Evolutionary conservation across 2,329 filamentous ascomycete species (phyloP).

Genomic region (Pseudopyricularia cyperi): DNA sequence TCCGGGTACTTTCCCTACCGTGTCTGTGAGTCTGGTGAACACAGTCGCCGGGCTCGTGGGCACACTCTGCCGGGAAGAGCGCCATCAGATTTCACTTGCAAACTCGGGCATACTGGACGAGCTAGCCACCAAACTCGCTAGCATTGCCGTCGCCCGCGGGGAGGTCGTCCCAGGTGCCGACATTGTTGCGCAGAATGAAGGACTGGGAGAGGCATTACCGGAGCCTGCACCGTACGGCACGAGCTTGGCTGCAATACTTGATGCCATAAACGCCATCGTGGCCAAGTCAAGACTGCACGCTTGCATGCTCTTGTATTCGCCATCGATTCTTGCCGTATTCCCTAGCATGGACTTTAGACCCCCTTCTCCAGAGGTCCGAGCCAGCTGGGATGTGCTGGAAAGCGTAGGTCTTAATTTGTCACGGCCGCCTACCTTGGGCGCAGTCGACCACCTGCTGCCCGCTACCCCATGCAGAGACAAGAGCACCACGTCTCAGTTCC

Average conservation of each 20-base stretch:
- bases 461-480: slow-evolving; percentile 29
- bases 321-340: slow-evolving; percentile 56
- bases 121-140: slow-evolving; percentile 60
- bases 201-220: slow-evolving; percentile 45
- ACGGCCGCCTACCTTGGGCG: slow-evolving; percentile 32
- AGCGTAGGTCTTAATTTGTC: slow-evolving; percentile 34
- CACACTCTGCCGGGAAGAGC: slow-evolving; percentile 52
- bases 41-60: slow-evolving; percentile 35
- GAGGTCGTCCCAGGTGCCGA: slow-evolving; percentile 56
- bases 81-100: slow-evolving; percentile 58
- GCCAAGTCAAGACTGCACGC: slow-evolving; percentile 68
- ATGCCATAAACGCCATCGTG: slow-evolving; percentile 66
- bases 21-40: slow-evolving; percentile 42
- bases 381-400: slow-evolving; percentile 39
- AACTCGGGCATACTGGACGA: slow-evolving; percentile 65
- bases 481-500: slow-evolving; percentile 26
- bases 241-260: slow-evolving; percentile 56
- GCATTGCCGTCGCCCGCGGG: slow-evolving; percentile 54
- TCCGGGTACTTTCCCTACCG: slow-evolving; percentile 24
- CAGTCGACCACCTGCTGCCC: slow-evolving; percentile 55
- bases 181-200: slow-evolving; percentile 36
- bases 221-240: slow-evolving; percentile 43
- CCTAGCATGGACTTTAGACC: slow-evolving; percentile 41
- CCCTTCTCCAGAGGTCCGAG: slow-evolving; percentile 30
- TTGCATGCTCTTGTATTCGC: slow-evolving; percentile 56